Percentiles rank a stretch among this genome's conserved stretches.
Conservation (phyloP, 176 grass and related monocot genomes). For the Aegilops tauschii region DNA sequence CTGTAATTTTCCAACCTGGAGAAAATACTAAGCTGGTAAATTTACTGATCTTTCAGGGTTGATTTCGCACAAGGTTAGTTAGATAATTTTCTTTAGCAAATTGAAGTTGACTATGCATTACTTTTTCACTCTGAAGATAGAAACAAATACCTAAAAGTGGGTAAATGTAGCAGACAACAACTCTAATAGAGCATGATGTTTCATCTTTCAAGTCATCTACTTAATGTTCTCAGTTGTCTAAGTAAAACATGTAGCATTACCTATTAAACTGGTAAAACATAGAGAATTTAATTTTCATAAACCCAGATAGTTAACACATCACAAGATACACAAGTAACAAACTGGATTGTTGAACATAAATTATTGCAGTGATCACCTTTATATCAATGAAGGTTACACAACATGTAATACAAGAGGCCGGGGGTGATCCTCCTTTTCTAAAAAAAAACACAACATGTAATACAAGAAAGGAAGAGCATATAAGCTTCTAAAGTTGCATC, state of each 20-base stretch:
- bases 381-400: background rate
- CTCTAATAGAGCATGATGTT: background rate
- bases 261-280: background rate
- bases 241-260: background rate
- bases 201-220: too few species aligned
- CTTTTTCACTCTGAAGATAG: background rate
- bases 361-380: background rate
- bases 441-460: background rate
- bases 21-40: background rate
- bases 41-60: background rate
- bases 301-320: background rate
- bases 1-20: constrained; percentile 38
- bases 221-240: background rate
- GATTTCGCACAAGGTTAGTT: background rate
- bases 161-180: background rate
- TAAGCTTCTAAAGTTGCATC: background rate
- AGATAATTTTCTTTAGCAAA: background rate
- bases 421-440: too few species aligned
- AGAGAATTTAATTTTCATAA: background rate
- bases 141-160: background rate
- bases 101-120: background rate
- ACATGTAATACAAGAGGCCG: background rate
- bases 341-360: background rate
- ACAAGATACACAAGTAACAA: background rate
- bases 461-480: background rate